Evolutionary conservation across 169 alveolate species (phyloP), one percentile per base, ranked within the genome.

Genomic region (Hepatocystis sp.): DNA sequence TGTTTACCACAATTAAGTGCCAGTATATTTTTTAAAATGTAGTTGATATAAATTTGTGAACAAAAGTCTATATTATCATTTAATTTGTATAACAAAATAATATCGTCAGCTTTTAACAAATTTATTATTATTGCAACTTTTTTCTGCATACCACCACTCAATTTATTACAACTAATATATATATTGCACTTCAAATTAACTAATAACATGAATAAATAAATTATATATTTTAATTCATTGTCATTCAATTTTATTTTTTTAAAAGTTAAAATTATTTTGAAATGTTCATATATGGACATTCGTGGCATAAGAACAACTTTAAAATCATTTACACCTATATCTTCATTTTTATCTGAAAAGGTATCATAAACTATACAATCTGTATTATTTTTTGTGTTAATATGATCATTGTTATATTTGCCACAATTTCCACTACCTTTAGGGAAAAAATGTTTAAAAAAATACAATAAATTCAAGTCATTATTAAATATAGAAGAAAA

Each of bases 111-210:
- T 61, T 58, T 34, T 51, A 78, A 39, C 7, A 78, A 64, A 27
- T 60, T 60, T 8, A 78, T 36, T 47, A 78, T 61, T 28, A 78
- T 21, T 28, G 23, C 66, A 2, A 78, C 89, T 36, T 78, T 78
- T 36, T 78, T 78, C 44, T 61, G 58, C 89, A 78, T 78, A 2
- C 89, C 89, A 15, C 89, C 89, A 78, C 89, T 78, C 10, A 78
- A 60, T 17, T 78, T 40, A 40, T 49, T 61, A 42, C 89, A 78
- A 2, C 21, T 46, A 3, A 60, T 11, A 32, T 78, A 61, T 21
- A 78, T n/a, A 32, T 78, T 66, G 11, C 89, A 78, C 7, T 64
- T 61, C 55, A 78, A 40, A 36, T 78, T 78, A 5, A 78, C 89
- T 4, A 64, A 36, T 0, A 78, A 32, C 89, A 78, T 78, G 2